Evolutionary conservation across 352 stramenopile genomes (phyloP), one percentile per base, ranked within the genome.

Genomic region (Globisporangium spinosum): DNA sequence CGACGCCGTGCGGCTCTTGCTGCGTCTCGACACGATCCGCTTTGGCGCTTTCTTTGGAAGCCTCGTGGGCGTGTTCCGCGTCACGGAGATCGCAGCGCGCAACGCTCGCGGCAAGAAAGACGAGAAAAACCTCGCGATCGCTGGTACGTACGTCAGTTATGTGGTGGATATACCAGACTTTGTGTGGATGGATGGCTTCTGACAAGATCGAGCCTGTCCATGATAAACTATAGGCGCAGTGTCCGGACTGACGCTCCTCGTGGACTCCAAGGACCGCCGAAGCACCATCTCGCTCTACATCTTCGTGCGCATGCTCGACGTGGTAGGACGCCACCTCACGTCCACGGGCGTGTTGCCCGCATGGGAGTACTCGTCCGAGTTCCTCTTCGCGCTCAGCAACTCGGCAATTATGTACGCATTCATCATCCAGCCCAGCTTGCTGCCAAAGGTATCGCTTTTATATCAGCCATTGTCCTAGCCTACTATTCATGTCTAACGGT

Each of bases 251-350:
- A 80, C 85, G 12, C 69, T 96, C 60, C 71, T 96, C 20, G 69
- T 94, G 25, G 88, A 96, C 51, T 85, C 86, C 32, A 75, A 77
- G 9, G 75, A 75, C 10, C 78, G 88, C 9, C 85, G 86, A 10
- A 85, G 58, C 45, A 90, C 85, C 25, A 89, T 94, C 59, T 83
- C 88, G 64, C 75, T 96, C 49, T 96, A 96, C 71, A 87, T 94
- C 59, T 93, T 96, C 65, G 81, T 94, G 45, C 84, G 86, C 51
- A 93, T 94, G 85, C 71, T 96, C 35, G 86, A 96, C 68, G 77
- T 96, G 5, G 77, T 93, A 13, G 83, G 84, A 22, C 85, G 88
- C 49, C 85, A 92, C 57, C 74, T 93, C 38, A 82, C 78, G 58
- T 79, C 79, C 2, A 76, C 79, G 29, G 78, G 77, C 6, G 65